Evolutionary conservation across 164 flowering plant genomes (phyloP).

Genomic region (Chimonanthus salicifolius): DNA sequence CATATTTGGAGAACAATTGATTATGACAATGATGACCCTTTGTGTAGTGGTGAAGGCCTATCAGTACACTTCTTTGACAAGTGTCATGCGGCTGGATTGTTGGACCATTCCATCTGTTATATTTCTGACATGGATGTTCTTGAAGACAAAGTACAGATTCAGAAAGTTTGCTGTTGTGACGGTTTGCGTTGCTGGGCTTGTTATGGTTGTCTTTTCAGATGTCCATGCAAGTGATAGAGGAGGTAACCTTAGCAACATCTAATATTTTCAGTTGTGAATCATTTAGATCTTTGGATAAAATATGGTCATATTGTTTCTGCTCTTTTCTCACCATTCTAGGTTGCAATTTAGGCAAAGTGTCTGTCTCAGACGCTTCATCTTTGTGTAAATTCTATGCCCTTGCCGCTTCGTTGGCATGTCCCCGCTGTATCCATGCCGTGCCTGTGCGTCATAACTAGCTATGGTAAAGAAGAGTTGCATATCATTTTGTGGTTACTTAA

Average conservation of each 20-base stretch:
- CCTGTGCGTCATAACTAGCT: too few relatives aligned
- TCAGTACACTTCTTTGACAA: conserved; percentile 91
- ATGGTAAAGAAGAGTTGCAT: too few relatives aligned
- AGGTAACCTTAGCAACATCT: conserved; percentile 27
- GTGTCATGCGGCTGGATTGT: too few relatives aligned
- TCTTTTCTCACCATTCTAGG: background rate
- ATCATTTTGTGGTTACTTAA: too few relatives aligned
- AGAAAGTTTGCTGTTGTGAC: conserved; percentile 61
- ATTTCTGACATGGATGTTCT: too few relatives aligned
- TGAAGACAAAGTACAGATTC: conserved; percentile 65
- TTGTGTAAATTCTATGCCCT: too few relatives aligned
- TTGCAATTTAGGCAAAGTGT: too few relatives aligned
- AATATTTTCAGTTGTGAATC: background rate
- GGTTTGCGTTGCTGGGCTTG: conserved; percentile 78
- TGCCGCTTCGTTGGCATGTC: too few relatives aligned
- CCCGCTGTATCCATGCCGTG: too few relatives aligned
- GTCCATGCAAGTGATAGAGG: conserved; percentile 75
- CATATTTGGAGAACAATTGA: background rate
- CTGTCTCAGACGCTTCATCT: too few relatives aligned
- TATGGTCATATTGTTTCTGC: background rate
- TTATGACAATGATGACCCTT: background rate
- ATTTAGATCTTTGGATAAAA: background rate
- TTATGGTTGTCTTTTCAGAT: conserved; percentile 83
- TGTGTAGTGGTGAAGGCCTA: conserved; percentile 90
- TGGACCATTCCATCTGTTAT: too few relatives aligned